phyloP scores from a whole-genome alignment of 2,329 filamentous ascomycete genomes.

The Colletotrichum plurivorum region DNA sequence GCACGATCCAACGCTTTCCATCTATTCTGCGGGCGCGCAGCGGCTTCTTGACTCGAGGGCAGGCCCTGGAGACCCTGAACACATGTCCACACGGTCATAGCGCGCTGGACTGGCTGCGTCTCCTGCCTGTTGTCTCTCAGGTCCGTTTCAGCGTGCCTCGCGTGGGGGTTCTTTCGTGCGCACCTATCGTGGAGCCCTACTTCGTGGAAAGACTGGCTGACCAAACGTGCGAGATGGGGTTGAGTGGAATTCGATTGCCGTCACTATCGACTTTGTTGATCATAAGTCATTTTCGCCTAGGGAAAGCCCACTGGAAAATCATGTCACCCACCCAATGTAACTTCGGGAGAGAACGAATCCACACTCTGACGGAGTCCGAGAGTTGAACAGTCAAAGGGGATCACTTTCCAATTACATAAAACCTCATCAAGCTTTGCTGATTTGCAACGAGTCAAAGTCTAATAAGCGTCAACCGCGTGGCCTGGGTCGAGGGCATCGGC shows the following conservation, averaged over 20 bases:
- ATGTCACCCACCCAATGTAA: too few species aligned
- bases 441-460: conserved; percentile 19
- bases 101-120: conserved; percentile 2
- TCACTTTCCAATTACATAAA: not conserved
- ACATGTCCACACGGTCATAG: conserved; percentile 17
- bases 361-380: too few species aligned
- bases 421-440: not conserved
- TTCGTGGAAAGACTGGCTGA: too few species aligned
- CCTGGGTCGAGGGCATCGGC: not conserved
- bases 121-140: conserved; percentile 7
- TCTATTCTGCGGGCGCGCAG: conserved; percentile 12
- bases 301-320: too few species aligned
- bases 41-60: conserved; percentile 20
- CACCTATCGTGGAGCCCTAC: too few species aligned
- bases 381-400: not conserved
- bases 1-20: conserved; percentile 14
- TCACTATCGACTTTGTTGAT: too few species aligned
- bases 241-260: too few species aligned
- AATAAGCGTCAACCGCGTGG: not conserved
- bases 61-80: conserved; percentile 6
- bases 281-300: too few species aligned
- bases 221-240: too few species aligned
- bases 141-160: conserved; percentile 21
- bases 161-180: not conserved
- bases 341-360: too few species aligned